These are phyloP conservation scores for Penicillium janthinellum DNA, from an alignment of 2,329 filamentous ascomycete species.

Conservation along the genomic window DNA sequence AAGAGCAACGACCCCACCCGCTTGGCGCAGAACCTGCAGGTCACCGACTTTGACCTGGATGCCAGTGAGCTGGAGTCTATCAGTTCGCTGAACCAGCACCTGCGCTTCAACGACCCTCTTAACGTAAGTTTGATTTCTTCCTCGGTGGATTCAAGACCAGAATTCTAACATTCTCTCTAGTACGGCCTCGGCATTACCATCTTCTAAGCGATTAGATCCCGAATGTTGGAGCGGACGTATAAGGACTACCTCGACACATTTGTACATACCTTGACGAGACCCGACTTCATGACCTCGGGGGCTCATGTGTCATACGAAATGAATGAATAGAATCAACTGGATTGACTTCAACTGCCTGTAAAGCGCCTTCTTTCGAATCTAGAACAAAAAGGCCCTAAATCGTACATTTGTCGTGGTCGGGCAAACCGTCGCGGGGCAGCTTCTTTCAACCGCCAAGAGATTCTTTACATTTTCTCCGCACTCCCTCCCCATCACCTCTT, in stretches of 20 bases:
- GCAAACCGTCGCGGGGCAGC: not conserved
- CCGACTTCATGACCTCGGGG: constrained; percentile 7
- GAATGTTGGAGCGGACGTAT: not conserved
- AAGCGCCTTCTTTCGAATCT: not conserved
- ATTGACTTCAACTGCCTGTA: not conserved
- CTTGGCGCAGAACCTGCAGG: constrained; percentile 54
- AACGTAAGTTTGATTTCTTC: constrained; percentile 57
- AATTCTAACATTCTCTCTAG: constrained; percentile 35
- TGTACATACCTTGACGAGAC: constrained; percentile 11
- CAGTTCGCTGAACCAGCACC: constrained; percentile 62
- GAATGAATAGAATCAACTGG: constrained; percentile 10
- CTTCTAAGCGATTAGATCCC: constrained; percentile 46
- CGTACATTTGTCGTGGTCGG: no score
- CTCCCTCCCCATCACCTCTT: not conserved
- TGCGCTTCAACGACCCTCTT: constrained; percentile 77
- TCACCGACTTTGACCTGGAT: constrained; percentile 66
- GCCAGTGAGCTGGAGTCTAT: constrained; percentile 69
- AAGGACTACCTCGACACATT: not conserved
- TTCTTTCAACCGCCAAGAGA: constrained; percentile 15
- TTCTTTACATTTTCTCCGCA: constrained; percentile 19
- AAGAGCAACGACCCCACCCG: constrained; percentile 65
- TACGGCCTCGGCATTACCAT: constrained; percentile 55
- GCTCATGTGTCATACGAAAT: constrained; percentile 11
- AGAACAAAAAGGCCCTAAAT: not conserved
- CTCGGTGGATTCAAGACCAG: not conserved